phyloP scores from a whole-genome alignment of 441 rosid species.

The California macrophylla region DNA sequence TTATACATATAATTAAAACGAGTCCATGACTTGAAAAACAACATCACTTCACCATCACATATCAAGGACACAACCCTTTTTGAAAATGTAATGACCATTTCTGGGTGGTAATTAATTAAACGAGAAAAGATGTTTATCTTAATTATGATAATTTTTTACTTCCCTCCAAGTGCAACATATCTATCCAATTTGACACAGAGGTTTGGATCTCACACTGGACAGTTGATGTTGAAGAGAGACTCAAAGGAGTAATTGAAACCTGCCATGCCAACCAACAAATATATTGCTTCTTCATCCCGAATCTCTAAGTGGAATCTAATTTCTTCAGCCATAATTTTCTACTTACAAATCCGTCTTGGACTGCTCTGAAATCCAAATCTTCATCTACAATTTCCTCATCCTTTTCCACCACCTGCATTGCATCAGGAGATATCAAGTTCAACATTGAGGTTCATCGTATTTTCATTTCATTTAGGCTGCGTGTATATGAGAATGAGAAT shows the following conservation, averaged over 20 bases:
- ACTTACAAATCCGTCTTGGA: slow-evolving; percentile 43
- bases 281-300: background rate
- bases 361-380: slow-evolving; percentile 30
- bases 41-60: too few species aligned
- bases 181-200: slow-evolving; percentile 22
- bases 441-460: background rate
- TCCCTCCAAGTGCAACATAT: slow-evolving; percentile 9
- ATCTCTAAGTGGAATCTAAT: background rate
- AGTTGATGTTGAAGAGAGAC: slow-evolving; percentile 13
- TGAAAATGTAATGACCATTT: too few species aligned
- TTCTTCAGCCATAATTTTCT: background rate
- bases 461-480: too few species aligned
- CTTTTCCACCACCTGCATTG: slow-evolving; percentile 25
- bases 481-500: too few species aligned
- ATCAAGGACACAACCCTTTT: too few species aligned
- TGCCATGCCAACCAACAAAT: slow-evolving; percentile 6
- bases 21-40: too few species aligned
- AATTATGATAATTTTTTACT: background rate
- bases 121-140: too few species aligned
- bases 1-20: too few species aligned
- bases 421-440: background rate
- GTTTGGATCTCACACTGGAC: slow-evolving; percentile 9
- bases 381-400: slow-evolving; percentile 24
- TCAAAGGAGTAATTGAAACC: slow-evolving; percentile 23
- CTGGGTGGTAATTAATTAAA: too few species aligned